phyloP scores from a whole-genome alignment of 371 early-diverging fungal species.

The Catenaria anguillulae region DNA sequence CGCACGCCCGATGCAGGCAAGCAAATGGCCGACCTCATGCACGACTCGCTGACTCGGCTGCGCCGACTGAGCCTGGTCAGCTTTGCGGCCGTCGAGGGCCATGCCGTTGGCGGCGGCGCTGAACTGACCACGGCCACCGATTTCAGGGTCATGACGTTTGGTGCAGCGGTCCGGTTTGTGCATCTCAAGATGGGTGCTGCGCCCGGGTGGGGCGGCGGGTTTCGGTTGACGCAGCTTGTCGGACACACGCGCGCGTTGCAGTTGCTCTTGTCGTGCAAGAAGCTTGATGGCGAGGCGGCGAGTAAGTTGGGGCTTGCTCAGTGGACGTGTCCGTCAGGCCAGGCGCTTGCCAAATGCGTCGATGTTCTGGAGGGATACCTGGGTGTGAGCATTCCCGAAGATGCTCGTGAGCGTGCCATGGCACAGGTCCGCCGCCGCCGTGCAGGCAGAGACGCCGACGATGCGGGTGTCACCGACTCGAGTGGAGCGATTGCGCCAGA shows the following conservation, averaged over 20 bases:
- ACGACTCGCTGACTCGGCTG: constrained; percentile 37
- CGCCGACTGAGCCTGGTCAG: constrained; percentile 39
- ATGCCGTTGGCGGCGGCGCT: constrained; percentile 40
- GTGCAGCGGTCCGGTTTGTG: constrained; percentile 37
- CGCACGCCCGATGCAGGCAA: constrained; percentile 24
- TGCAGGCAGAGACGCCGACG: background rate
- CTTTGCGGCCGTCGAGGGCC: constrained; percentile 45
- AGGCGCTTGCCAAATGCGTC: background rate
- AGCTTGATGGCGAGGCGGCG: constrained; percentile 5
- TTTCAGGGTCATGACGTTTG: constrained; percentile 31
- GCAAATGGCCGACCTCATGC: constrained; percentile 42
- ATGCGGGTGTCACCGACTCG: background rate
- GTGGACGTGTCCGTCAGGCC: background rate
- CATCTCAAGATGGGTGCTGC: constrained; percentile 49
- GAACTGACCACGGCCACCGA: constrained; percentile 51
- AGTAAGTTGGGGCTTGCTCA: background rate
- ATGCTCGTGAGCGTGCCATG: background rate
- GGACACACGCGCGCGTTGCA: constrained; percentile 34
- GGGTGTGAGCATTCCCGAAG: background rate
- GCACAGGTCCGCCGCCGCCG: background rate
- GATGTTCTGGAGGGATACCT: background rate
- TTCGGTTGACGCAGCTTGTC: constrained; percentile 32
- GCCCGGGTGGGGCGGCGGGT: constrained; percentile 46
- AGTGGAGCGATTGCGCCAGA: too few species aligned
- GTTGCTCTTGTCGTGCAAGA: constrained; percentile 19